Evolutionary conservation across 352 stramenopile genomes (phyloP).

Genomic region (Phytopythium cucurbitacearum): DNA sequence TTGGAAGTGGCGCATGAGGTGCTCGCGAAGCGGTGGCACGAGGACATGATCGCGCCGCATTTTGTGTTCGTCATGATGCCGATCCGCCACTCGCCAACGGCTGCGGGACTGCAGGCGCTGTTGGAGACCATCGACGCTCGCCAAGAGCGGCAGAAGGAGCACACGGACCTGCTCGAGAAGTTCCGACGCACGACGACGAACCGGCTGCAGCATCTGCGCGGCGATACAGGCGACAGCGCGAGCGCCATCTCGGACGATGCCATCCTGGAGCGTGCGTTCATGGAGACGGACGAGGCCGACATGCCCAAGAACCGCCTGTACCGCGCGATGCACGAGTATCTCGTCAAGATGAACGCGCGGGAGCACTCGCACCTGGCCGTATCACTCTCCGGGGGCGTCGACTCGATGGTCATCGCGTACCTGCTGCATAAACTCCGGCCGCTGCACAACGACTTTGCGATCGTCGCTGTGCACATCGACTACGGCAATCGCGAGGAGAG

Average conservation of each 20-base stretch:
- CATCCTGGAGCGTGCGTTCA: conserved; percentile 64
- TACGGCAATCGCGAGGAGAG: conserved; percentile 96
- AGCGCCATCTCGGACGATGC: conserved; percentile 39
- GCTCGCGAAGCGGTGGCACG: conserved; percentile 44
- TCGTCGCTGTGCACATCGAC: conserved; percentile 95
- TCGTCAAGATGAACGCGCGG: conserved; percentile 37
- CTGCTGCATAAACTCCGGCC: conserved; percentile 85
- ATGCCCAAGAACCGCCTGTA: conserved; percentile 69
- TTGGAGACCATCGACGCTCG: conserved; percentile 47
- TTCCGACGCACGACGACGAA: conserved; percentile 82
- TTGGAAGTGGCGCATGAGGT: conserved; percentile 43
- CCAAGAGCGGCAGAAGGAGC: conserved; percentile 35
- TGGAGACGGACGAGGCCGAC: conserved; percentile 64
- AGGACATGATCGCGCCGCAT: conserved; percentile 34
- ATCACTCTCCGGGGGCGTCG: conserved; percentile 93
- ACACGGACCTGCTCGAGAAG: conserved; percentile 66
- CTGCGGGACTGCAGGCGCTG: conserved; percentile 44
- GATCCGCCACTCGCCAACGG: conserved; percentile 73
- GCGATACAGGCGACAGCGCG: conserved; percentile 11
- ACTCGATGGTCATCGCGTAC: conserved; percentile 97
- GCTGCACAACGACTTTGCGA: conserved; percentile 44
- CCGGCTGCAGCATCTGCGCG: conserved; percentile 55
- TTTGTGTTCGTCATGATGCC: conserved; percentile 88
- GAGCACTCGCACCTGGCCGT: conserved; percentile 67
- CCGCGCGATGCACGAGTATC: conserved; percentile 65